Base-by-base conservation (phyloP, 805 yeast genomes). In the Candida qinlingensis region DNA sequence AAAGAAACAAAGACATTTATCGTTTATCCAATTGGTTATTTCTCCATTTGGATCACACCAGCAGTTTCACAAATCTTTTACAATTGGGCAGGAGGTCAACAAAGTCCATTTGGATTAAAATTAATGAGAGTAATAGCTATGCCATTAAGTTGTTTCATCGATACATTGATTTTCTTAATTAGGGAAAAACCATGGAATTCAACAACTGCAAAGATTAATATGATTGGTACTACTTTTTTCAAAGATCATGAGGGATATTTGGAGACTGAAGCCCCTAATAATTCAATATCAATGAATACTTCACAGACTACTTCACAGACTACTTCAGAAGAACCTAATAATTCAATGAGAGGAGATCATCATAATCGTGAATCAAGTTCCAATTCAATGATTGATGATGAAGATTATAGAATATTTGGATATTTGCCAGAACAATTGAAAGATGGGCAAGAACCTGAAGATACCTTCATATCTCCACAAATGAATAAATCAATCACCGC, bases 81-180 rank as follows among this genome's bases (percentile, higher is more conserved):
- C 44, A 12, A n/a, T 13, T 34, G 26, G 8, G 4, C 12, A 2
- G 37, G 19, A 19, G 19, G 19, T 13, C 6, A 7, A 19, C 2
- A 1, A 4, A 31, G 43, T 7, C 55, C 61, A 0, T 54, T 42
- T 34, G 50, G 30, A 0, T 39, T 58, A 1, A 19, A 42, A 1
- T 6, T 55, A 7, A 39, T 51, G 10, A 79, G 85, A 12, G 86
- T 92, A 0, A 80, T 83, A 50, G 79, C 82, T 70, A 87, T 86
- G 62, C 91, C 96, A 2, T 73, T 85, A 57, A 84, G 84, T 64
- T 89, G 96, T 51, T 72, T 81, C 26, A 79, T 89, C 25, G 96
- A 90, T 61, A 74, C 89, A 0, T 50, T 79, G 26, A 95, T 89
- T 19, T 89, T 89, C 58, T 67, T 85, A 36, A 77, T 81, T 47